Percentiles rank a stretch among this genome's conserved stretches.
Evolutionary conservation across 768 basidiomycete species (phyloP).

Genomic region (Russula virescens): DNA sequence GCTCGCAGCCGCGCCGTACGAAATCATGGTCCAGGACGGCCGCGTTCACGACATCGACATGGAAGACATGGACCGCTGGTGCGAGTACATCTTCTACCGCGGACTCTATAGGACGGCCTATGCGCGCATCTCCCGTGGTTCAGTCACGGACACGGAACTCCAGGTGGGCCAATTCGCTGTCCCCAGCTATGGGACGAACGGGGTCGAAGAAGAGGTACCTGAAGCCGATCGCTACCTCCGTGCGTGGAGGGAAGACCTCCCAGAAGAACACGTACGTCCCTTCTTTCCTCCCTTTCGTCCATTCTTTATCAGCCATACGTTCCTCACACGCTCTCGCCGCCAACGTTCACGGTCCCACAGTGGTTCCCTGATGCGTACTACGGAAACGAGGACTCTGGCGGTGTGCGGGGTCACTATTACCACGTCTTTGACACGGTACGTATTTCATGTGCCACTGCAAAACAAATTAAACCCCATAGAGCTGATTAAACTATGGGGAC

Average conservation of each 20-base stretch:
- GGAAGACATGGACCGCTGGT: constrained; percentile 72
- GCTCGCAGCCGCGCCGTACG: constrained; percentile 62
- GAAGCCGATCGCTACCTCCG: constrained; percentile 61
- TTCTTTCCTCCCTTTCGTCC: neutral
- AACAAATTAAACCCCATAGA: neutral
- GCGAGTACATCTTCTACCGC: constrained; percentile 86
- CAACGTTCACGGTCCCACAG: constrained; percentile 33
- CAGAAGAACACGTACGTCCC: constrained; percentile 52
- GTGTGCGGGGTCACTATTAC: constrained; percentile 66
- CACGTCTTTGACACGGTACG: constrained; percentile 71
- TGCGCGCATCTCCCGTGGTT: constrained; percentile 73
- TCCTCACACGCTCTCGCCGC: too few relatives aligned
- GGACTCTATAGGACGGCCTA: constrained; percentile 77
- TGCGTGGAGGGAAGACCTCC: constrained; percentile 58
- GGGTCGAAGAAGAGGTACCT: constrained; percentile 55
- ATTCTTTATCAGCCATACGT: too few relatives aligned
- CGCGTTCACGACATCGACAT: constrained; percentile 73
- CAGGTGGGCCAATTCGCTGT: constrained; percentile 84
- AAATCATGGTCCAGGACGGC: constrained; percentile 72
- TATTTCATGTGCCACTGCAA: neutral
- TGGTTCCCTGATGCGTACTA: constrained; percentile 78
- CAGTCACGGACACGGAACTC: constrained; percentile 86
- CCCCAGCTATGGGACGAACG: constrained; percentile 49
- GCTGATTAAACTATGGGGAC: neutral
- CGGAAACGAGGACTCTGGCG: constrained; percentile 45